Percentiles rank a stretch among this genome's conserved stretches.
phyloP scores from a whole-genome alignment of 2,329 filamentous ascomycete genomes.

The Tolypocladium ovalisporum region DNA sequence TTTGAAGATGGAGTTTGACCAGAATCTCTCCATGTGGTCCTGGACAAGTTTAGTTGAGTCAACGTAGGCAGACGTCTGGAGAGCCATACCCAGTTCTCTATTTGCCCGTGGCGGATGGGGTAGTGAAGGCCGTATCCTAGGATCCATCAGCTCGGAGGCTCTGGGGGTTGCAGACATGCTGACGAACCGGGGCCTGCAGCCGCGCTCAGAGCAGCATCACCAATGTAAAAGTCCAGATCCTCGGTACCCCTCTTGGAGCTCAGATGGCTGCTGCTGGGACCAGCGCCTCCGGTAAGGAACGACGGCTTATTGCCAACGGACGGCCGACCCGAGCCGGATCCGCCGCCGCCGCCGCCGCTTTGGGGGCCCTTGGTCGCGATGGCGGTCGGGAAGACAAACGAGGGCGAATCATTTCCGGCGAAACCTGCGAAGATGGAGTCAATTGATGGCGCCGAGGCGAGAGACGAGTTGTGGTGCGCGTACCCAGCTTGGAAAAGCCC shows the following conservation, averaged over 20 bases:
- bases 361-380: slow-evolving; percentile 86
- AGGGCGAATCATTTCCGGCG: slow-evolving; percentile 97
- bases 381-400: slow-evolving; percentile 97
- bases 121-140: slow-evolving; percentile 91
- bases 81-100: slow-evolving; percentile 84
- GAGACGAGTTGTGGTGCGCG: slow-evolving; percentile 14
- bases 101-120: slow-evolving; percentile 93
- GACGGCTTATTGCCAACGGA: slow-evolving; percentile 90
- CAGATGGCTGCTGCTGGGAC: slow-evolving; percentile 62
- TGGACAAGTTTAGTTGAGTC: slow-evolving; percentile 27
- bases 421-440: slow-evolving; percentile 53
- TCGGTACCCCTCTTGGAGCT: slow-evolving; percentile 92
- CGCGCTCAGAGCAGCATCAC: slow-evolving; percentile 85
- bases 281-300: slow-evolving; percentile 84
- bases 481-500: slow-evolving; percentile 98
- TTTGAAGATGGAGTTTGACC: slow-evolving; percentile 99
- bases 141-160: slow-evolving; percentile 3
- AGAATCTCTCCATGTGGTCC: slow-evolving; percentile 99
- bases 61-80: background rate
- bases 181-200: slow-evolving; percentile 65
- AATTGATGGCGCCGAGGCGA: slow-evolving; percentile 9
- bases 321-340: slow-evolving; percentile 78
- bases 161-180: slow-evolving; percentile 14
- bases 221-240: slow-evolving; percentile 97
- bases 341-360: slow-evolving; percentile 57